Conservation (phyloP, 805 yeast genomes). For the Pichia ethanolica region DNA sequence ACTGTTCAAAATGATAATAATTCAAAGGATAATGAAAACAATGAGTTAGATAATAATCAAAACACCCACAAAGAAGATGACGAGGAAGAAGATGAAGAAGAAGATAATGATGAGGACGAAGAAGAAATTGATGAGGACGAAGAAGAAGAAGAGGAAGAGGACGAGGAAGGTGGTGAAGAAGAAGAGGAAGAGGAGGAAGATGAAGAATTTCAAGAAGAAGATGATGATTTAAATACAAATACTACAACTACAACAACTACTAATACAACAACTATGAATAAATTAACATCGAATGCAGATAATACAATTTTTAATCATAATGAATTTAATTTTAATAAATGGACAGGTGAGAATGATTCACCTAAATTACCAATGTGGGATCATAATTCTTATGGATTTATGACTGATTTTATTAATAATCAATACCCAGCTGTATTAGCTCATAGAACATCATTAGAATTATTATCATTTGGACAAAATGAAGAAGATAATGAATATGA, state of each 20-base stretch:
- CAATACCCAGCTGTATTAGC: slow-evolving; percentile 16
- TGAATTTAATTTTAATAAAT: slow-evolving; percentile 6
- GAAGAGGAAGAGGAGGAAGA: neutral
- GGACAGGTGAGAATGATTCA: slow-evolving; percentile 14
- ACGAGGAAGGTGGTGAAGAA: neutral
- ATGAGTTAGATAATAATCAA: no score
- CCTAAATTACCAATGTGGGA: slow-evolving; percentile 25
- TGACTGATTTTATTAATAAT: slow-evolving; percentile 25
- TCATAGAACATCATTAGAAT: slow-evolving; percentile 7
- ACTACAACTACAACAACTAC: neutral
- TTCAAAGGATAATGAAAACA: no score
- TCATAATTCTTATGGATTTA: slow-evolving; percentile 25
- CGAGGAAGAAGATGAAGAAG: neutral
- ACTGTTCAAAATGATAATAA: no score
- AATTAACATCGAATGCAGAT: neutral
- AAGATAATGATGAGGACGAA: neutral
- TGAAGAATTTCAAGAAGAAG: neutral
- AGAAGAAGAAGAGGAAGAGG: neutral
- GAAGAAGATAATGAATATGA: slow-evolving; percentile 30
- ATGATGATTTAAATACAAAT: neutral
- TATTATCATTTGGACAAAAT: slow-evolving; percentile 17
- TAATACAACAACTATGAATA: neutral
- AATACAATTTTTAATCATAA: neutral
- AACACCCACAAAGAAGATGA: no score
- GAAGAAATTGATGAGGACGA: neutral